A percentile compares a stretch with the other conserved stretches of the same genome.
phyloP scores from a whole-genome alignment of 1,284 basidiomycete genomes.

The Sanghuangporus sanghuang region DNA sequence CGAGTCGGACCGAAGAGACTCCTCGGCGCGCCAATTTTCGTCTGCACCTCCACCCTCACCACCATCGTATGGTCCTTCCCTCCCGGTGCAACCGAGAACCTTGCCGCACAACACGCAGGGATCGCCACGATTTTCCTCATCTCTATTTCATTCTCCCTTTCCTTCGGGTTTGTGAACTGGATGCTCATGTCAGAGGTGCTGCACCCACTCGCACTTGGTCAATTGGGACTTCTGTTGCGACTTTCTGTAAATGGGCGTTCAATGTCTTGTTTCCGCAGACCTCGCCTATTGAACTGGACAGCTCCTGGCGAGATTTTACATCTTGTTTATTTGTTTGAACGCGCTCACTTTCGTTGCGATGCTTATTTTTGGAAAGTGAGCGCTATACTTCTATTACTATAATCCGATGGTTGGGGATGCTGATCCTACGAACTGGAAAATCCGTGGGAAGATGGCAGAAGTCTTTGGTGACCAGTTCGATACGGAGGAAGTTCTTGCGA shows the following conservation, averaged over 20 bases:
- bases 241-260: constrained; percentile 59
- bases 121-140: constrained; percentile 56
- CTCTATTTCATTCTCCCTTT: no score
- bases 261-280: constrained; percentile 55
- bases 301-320: constrained; percentile 49
- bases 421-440: constrained; percentile 27
- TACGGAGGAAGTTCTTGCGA: constrained; percentile 16
- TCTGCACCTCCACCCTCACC: constrained; percentile 46
- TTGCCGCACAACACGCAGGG: constrained; percentile 41
- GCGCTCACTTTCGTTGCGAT: constrained; percentile 43
- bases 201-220: constrained; percentile 59
- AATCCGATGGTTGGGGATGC: not conserved
- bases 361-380: constrained; percentile 43
- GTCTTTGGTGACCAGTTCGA: constrained; percentile 46
- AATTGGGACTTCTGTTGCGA: constrained; percentile 57
- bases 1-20: constrained; percentile 57
- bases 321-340: constrained; percentile 50
- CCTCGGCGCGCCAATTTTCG: constrained; percentile 47
- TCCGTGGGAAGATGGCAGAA: constrained; percentile 47
- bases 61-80: constrained; percentile 55
- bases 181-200: constrained; percentile 58
- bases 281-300: constrained; percentile 49
- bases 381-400: constrained; percentile 12
- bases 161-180: constrained; percentile 58
- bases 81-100: constrained; percentile 29